These are phyloP conservation scores for Solanum paucissectum DNA, from an alignment of 257 asterid species.

Conservation along the genomic window DNA sequence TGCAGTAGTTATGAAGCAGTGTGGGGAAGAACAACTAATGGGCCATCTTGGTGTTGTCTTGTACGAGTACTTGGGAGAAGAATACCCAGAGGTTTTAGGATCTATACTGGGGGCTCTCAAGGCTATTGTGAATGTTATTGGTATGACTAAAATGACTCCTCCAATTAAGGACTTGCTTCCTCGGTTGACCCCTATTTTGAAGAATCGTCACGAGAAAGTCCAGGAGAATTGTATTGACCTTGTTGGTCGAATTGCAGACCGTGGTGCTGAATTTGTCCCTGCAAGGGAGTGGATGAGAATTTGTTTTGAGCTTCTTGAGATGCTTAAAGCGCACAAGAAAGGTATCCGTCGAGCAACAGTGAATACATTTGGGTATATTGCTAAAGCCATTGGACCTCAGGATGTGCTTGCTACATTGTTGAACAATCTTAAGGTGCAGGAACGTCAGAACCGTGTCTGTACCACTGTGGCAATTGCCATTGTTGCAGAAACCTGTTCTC, in stretches of 20 bases:
- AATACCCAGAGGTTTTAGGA: constrained; percentile 87
- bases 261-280: constrained; percentile 89
- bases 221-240: constrained; percentile 90
- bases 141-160: constrained; percentile 94
- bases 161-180: constrained; percentile 91
- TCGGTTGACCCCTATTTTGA: constrained; percentile 81
- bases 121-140: constrained; percentile 86
- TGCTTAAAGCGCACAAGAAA: constrained; percentile 92
- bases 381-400: constrained; percentile 86
- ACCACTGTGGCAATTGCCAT: constrained; percentile 97
- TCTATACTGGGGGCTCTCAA: constrained; percentile 79
- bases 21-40: constrained; percentile 85
- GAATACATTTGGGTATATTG: constrained; percentile 81
- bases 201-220: constrained; percentile 89
- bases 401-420: constrained; percentile 82
- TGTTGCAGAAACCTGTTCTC: constrained; percentile 89
- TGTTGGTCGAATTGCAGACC: constrained; percentile 87
- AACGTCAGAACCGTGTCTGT: constrained; percentile 89
- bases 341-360: constrained; percentile 93
- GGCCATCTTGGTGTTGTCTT: constrained; percentile 91
- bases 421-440: constrained; percentile 85
- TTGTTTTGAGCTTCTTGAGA: constrained; percentile 90
- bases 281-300: constrained; percentile 97
- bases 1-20: constrained; percentile 88
- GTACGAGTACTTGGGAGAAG: constrained; percentile 82